Conservation (phyloP, 202 grass and related monocot species). For the Eragrostis tef region DNA sequence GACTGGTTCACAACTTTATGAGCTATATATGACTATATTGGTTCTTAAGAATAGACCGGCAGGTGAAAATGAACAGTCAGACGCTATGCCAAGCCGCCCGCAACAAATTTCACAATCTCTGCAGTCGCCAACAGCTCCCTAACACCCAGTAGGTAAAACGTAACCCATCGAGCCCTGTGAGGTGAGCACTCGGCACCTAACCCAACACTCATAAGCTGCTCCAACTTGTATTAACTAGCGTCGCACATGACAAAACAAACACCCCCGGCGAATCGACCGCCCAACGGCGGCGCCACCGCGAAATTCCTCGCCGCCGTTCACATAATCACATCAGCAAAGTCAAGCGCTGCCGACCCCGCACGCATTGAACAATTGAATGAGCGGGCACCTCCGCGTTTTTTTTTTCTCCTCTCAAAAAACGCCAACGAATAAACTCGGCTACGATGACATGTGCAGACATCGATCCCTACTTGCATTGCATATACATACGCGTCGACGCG, state of each 20-base stretch:
- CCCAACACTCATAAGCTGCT: not conserved
- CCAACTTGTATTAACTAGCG: conserved; percentile 21
- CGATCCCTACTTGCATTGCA: not conserved
- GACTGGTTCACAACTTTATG: conserved; percentile 3
- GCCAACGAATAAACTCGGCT: not conserved
- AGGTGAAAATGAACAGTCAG: not conserved
- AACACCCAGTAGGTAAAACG: conserved; percentile 45
- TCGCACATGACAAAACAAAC: not conserved
- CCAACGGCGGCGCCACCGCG: conserved; percentile 41
- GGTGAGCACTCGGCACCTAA: conserved; percentile 31
- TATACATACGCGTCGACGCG: conserved; percentile 10
- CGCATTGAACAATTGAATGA: not conserved
- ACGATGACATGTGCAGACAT: conserved; percentile 5
- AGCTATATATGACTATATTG: not conserved
- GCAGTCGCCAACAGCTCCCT: not conserved
- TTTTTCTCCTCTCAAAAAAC: not conserved
- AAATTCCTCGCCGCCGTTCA: conserved; percentile 41
- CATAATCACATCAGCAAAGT: conserved; percentile 36
- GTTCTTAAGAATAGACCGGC: not conserved
- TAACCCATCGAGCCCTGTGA: not conserved
- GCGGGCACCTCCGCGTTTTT: not conserved
- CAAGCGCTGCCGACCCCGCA: conserved; percentile 17
- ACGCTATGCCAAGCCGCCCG: not conserved
- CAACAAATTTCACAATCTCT: not conserved
- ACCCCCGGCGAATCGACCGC: conserved; percentile 35